Evolutionary conservation across 2,329 filamentous ascomycete genomes (phyloP), one percentile per base, ranked within the genome.

Genomic region (Fusarium sp.): DNA sequence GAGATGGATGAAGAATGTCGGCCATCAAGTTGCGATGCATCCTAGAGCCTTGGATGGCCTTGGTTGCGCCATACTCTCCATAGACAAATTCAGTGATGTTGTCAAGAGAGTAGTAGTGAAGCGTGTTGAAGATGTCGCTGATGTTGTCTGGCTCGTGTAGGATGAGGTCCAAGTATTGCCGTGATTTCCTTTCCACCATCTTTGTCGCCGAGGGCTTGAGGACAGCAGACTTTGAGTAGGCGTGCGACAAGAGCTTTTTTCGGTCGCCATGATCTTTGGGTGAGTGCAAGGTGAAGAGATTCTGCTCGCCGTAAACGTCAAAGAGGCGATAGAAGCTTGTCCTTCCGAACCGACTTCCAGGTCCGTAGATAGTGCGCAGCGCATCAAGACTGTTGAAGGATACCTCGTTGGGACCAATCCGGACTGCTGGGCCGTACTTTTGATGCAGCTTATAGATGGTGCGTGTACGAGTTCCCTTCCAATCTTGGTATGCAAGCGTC

Each of bases 291-390:
- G 80, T 82, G 65, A 85, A 85, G 3, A 85, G 63, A 49, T 84
- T 84, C 66, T 77, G 78, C 9, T 74, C 73, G 0, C 80, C 81
- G 45, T 83, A 84, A 0, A 77, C 80, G 59, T 84, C 81, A 54
- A 85, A 85, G 79, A 85, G 84, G 39, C 78, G 76, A 51, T 85
- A 85, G 63, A 84, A 85, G 1, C 47, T 42, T 0, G 82, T 82
- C 35, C 81, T 70, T 36, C 79, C 81, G 51, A 80, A 85, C 1
- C 77, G 77, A 41, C 76, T 80, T 2, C 83, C 82, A 1, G 82
- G 78, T 0, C 82, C 82, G 67, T 86, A 85, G 19, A 85, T 84
- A 1, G 77, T 77, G n/a, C 78, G 76, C 33, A 84, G 58, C 0
- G 82, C 83, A 0, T 76, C 70, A 0, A 82, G 69, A 6, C 68